Conservation (phyloP, 2,329 filamentous ascomycete genomes). For the Fusarium floridanum region DNA sequence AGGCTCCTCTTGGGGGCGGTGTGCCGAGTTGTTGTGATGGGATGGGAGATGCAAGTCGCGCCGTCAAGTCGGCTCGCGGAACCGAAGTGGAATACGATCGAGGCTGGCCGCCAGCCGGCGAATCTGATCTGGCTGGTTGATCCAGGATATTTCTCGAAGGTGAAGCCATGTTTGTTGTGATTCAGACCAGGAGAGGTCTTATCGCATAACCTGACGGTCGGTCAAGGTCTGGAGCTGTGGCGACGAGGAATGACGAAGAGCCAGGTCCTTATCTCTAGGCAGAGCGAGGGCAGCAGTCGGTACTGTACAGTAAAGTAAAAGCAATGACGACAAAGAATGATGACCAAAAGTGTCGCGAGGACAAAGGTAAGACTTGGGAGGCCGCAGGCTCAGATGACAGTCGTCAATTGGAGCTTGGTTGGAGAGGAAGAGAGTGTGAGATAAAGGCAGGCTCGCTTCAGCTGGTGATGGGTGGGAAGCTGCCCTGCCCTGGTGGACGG, state of each 20-base stretch:
- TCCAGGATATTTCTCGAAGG: conserved; percentile 54
- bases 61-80: conserved; percentile 71
- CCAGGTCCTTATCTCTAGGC: conserved; percentile 17
- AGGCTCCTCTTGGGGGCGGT: conserved; percentile 53
- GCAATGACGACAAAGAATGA: conserved; percentile 34
- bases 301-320: conserved; percentile 13
- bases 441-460: conserved; percentile 35
- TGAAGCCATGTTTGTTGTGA: conserved; percentile 52
- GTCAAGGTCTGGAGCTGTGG: conserved; percentile 19
- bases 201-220: conserved; percentile 43
- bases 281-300: conserved; percentile 11
- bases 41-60: conserved; percentile 71
- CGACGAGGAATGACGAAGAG: conserved; percentile 32
- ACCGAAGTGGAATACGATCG: conserved; percentile 65
- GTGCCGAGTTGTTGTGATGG: conserved; percentile 55
- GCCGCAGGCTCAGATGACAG: conserved; percentile 36
- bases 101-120: conserved; percentile 60
- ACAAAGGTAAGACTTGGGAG: conserved; percentile 18
- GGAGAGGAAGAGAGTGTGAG: conserved; percentile 25
- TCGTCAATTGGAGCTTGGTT: conserved; percentile 38
- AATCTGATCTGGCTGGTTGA: conserved; percentile 59
- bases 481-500: conserved; percentile 22
- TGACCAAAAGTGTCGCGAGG: conserved; percentile 24
- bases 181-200: conserved; percentile 34
- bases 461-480: conserved; percentile 23